These are phyloP conservation scores for Podaxis carcinomalis DNA, from an alignment of 768 basidiomycete genomes.

Conservation along the genomic window DNA sequence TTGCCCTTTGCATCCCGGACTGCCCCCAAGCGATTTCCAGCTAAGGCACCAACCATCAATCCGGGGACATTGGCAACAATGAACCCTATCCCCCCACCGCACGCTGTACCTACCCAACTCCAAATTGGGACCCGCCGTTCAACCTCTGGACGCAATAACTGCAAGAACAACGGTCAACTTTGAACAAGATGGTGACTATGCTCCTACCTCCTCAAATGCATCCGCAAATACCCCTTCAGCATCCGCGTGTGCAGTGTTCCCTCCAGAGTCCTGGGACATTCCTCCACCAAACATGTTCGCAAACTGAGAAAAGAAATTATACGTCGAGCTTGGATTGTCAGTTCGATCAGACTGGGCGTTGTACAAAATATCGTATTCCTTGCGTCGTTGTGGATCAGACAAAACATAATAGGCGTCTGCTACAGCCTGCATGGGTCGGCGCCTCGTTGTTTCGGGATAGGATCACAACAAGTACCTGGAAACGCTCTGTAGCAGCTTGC, in stretches of 20 bases:
- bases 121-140: conserved; percentile 68
- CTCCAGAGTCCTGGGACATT: conserved; percentile 23
- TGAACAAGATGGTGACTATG: background rate
- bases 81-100: conserved; percentile 64
- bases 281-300: conserved; percentile 61
- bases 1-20: conserved; percentile 93
- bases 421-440: conserved; percentile 51
- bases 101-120: conserved; percentile 69
- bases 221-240: conserved; percentile 82
- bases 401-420: conserved; percentile 95
- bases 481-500: conserved; percentile 73
- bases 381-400: conserved; percentile 68
- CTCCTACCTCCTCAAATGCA: conserved; percentile 82
- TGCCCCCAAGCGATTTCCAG: conserved; percentile 88
- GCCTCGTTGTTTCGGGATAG: background rate
- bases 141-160: conserved; percentile 82
- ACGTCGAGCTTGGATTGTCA: conserved; percentile 61
- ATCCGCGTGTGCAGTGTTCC: conserved; percentile 52
- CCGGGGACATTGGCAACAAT: conserved; percentile 81
- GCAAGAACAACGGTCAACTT: background rate
- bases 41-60: conserved; percentile 78
- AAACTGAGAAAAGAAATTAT: conserved; percentile 75
- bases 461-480: conserved; percentile 52
- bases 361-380: conserved; percentile 70
- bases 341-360: conserved; percentile 53